Evolutionary conservation across 176 grass and related monocot species (phyloP).

Genomic region (Phragmites australis): DNA sequence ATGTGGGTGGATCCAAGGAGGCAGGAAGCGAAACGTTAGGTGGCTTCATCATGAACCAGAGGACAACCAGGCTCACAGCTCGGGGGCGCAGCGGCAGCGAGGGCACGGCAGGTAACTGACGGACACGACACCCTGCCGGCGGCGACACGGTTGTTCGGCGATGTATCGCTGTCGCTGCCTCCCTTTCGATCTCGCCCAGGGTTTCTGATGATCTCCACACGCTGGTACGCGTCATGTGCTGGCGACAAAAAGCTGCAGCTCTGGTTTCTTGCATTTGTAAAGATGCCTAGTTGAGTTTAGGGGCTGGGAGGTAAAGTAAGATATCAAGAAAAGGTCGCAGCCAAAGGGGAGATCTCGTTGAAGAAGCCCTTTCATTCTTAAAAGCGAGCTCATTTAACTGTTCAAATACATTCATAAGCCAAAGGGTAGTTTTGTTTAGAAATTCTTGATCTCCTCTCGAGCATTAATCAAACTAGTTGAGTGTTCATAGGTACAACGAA

Average conservation of each 20-base stretch:
- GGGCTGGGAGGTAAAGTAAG: not conserved
- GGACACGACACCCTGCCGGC: conserved; percentile 27
- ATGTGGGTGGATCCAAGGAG: not conserved
- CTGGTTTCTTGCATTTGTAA: too few species aligned
- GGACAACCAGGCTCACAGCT: not conserved
- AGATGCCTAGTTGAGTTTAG: too few species aligned
- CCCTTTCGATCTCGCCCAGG: not conserved
- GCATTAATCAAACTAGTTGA: not conserved
- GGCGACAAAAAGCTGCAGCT: not conserved
- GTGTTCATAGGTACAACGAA: too few species aligned
- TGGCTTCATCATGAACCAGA: not conserved
- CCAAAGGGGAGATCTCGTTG: not conserved
- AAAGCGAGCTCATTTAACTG: not conserved
- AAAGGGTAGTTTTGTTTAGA: not conserved
- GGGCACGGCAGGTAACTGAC: not conserved
- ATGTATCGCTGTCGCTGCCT: conserved; percentile 15
- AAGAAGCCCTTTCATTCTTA: not conserved
- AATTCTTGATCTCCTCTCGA: not conserved
- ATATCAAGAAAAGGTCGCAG: not conserved
- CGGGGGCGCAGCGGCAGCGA: not conserved
- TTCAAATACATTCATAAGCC: not conserved
- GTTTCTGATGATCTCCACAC: not conserved
- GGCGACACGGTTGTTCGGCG: conserved; percentile 5
- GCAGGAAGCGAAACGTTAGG: not conserved
- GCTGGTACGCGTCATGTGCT: conserved; percentile 19